Percentiles rank a stretch among this genome's conserved stretches.
phyloP scores from a whole-genome alignment of 208 protist species.

The Acanthamoeba lenticulata region DNA sequence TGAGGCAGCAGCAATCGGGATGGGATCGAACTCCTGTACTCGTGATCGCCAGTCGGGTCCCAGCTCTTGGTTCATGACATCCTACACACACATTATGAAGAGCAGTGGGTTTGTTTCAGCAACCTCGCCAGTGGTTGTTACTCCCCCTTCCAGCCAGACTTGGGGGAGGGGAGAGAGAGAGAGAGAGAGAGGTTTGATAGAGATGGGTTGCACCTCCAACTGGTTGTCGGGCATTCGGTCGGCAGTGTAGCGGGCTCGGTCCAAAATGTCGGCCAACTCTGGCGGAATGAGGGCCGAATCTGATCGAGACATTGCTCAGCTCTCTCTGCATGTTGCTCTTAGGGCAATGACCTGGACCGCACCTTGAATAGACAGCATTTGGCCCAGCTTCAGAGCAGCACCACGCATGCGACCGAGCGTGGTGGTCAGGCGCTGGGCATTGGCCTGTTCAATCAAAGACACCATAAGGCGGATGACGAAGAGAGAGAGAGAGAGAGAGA shows the following conservation, averaged over 20 bases:
- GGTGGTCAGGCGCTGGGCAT: slow-evolving; percentile 90
- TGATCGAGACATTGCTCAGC: neutral
- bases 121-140: neutral
- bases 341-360: neutral
- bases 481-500: neutral
- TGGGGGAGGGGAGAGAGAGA: neutral
- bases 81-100: neutral
- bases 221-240: slow-evolving; percentile 83
- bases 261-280: slow-evolving; percentile 76
- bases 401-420: slow-evolving; percentile 96
- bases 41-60: slow-evolving; percentile 83
- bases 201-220: too few species aligned
- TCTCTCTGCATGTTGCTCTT: neutral
- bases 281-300: slow-evolving; percentile 79
- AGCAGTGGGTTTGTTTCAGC: neutral
- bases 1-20: slow-evolving; percentile 94
- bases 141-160: neutral
- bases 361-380: slow-evolving; percentile 94
- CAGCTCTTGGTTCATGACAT: slow-evolving; percentile 76
- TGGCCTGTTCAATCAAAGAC: neutral
- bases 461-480: neutral
- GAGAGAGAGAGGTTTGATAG: neutral
- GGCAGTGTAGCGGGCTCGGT: slow-evolving; percentile 79
- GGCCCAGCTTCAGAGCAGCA: slow-evolving; percentile 95
- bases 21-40: slow-evolving; percentile 90